These are phyloP conservation scores for Sphaerulina musiva DNA, from an alignment of 2,329 filamentous ascomycete genomes.

Conservation along the genomic window DNA sequence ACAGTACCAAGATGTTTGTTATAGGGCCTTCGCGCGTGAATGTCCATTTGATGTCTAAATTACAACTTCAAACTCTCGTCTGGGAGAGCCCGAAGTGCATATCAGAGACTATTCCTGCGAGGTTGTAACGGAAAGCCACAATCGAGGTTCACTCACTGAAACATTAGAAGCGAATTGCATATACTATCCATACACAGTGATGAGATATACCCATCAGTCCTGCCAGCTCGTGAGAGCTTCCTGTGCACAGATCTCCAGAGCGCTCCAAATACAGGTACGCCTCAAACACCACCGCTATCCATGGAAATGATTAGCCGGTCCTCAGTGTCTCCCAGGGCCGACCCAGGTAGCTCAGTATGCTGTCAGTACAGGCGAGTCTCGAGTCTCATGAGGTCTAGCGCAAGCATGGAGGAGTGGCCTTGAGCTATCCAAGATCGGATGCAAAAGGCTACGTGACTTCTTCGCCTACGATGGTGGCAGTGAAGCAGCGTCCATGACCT, in stretches of 20 bases:
- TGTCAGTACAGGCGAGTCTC: not conserved
- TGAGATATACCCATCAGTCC: not conserved
- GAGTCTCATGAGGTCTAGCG: not conserved
- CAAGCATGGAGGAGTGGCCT: not conserved
- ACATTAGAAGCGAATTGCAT: not conserved
- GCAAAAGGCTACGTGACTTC: not conserved
- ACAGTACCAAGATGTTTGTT: too few species aligned
- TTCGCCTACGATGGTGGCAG: constrained; percentile 58
- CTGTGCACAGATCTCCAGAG: not conserved
- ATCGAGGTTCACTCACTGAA: too few species aligned
- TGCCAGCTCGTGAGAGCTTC: not conserved
- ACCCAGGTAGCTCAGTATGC: too few species aligned
- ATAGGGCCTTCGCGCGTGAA: too few species aligned
- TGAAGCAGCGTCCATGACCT: constrained; percentile 89
- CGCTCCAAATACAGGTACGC: not conserved
- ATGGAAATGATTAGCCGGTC: not conserved
- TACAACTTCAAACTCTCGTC: too few species aligned
- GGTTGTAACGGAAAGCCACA: too few species aligned
- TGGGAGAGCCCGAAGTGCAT: too few species aligned
- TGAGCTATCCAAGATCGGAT: not conserved
- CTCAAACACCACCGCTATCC: not conserved
- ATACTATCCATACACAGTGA: not conserved
- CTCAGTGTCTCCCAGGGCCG: not conserved
- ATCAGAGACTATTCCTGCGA: too few species aligned
- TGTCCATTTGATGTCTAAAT: too few species aligned